These are phyloP conservation scores for Berkeleyomyces basicola DNA, from an alignment of 2,329 filamentous ascomycete species.

Conservation along the genomic window DNA sequence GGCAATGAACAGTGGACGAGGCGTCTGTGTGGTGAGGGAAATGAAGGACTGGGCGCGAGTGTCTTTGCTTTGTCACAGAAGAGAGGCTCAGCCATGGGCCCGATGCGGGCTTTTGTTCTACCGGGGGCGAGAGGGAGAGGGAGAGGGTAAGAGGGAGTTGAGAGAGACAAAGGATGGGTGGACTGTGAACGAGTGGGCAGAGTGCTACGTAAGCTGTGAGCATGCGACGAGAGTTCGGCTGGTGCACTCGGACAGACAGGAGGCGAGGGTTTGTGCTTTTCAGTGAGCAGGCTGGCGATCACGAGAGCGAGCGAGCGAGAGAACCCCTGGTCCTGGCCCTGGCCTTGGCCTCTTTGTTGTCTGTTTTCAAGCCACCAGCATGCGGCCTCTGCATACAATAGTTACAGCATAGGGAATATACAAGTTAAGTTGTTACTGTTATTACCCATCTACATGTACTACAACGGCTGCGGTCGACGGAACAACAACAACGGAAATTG, in stretches of 20 bases:
- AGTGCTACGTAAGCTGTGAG: no score
- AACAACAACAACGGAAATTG: background rate
- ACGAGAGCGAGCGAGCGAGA: background rate
- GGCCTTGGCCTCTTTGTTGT: background rate
- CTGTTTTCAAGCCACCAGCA: background rate
- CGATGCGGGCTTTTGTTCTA: no score
- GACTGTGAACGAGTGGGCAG: background rate
- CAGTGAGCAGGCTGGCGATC: background rate
- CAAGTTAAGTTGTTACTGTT: background rate
- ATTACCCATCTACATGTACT: background rate
- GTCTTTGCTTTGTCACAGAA: constrained; percentile 1
- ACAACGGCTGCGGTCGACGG: background rate
- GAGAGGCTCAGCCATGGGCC: background rate
- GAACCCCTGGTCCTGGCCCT: background rate
- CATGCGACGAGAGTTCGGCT: background rate
- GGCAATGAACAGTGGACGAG: background rate
- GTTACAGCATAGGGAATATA: background rate
- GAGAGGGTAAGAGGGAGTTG: background rate
- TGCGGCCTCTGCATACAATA: background rate
- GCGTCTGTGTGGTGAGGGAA: background rate
- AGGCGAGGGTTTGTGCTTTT: background rate
- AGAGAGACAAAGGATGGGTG: background rate
- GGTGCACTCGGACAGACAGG: background rate
- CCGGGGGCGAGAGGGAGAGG: background rate
- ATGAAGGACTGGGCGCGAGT: background rate